phyloP scores from a whole-genome alignment of 2,329 filamentous ascomycete genomes.

The Arthrobotrys musiformis region DNA sequence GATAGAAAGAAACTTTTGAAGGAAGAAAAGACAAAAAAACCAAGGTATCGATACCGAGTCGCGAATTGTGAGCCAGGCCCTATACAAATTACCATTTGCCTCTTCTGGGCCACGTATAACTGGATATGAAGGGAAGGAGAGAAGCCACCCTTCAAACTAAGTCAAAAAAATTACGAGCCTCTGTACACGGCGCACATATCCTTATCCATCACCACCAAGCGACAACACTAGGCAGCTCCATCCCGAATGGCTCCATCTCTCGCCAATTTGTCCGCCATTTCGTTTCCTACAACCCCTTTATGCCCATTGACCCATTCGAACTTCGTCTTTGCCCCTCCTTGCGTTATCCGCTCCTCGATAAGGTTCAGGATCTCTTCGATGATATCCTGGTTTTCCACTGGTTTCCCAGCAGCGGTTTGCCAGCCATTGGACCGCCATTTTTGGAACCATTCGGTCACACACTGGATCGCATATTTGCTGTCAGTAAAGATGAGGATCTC shows the following conservation, averaged over 20 bases:
- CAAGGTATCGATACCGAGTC: not conserved
- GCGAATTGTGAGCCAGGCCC: not conserved
- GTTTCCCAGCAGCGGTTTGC: slow-evolving; percentile 75
- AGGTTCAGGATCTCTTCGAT: slow-evolving; percentile 76
- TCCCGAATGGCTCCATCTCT: slow-evolving; percentile 46
- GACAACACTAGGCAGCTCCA: not conserved
- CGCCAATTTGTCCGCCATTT: slow-evolving; percentile 54
- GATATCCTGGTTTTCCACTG: slow-evolving; percentile 88
- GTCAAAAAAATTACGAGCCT: not conserved
- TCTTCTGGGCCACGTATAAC: not conserved
- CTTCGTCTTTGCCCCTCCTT: slow-evolving; percentile 71
- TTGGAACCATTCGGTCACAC: slow-evolving; percentile 82
- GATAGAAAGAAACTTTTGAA: slow-evolving; percentile 22
- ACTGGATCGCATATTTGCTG: slow-evolving; percentile 89
- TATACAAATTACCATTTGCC: not conserved
- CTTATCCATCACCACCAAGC: not conserved
- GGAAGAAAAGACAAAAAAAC: not conserved
- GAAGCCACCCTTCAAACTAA: not conserved
- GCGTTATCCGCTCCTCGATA: slow-evolving; percentile 74
- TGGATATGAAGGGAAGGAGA: not conserved
- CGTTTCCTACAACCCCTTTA: slow-evolving; percentile 62
- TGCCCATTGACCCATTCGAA: slow-evolving; percentile 96
- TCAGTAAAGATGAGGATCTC: slow-evolving; percentile 85
- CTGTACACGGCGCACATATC: not conserved
- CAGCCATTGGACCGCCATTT: slow-evolving; percentile 82